Percentiles rank a stretch among this genome's conserved stretches.
Conservation (phyloP, 2,329 filamentous ascomycete genomes). For the Hypocrella siamensis region DNA sequence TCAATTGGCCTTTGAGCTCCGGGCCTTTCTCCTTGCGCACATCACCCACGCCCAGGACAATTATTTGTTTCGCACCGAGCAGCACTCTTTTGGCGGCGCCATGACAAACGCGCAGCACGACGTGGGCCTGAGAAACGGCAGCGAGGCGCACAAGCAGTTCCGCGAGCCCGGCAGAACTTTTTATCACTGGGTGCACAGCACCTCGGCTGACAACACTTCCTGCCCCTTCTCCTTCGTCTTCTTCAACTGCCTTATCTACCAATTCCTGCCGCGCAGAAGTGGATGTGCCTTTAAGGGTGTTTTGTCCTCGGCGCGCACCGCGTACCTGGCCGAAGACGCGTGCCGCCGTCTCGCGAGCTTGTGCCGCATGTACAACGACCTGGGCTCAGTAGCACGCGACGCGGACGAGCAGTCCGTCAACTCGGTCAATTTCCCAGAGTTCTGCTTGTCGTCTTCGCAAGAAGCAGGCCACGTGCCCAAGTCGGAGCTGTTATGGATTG, state of each 20-base stretch:
- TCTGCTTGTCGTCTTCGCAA: background rate
- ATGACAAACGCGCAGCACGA: background rate
- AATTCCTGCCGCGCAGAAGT: background rate
- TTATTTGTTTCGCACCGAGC: background rate
- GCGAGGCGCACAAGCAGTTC: background rate
- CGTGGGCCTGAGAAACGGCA: background rate
- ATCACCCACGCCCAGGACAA: background rate
- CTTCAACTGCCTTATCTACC: slow-evolving; percentile 2
- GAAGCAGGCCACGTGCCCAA: background rate
- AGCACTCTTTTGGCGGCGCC: background rate
- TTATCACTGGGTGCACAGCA: slow-evolving; percentile 6
- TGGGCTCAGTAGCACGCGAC: slow-evolving; percentile 5
- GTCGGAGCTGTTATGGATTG: background rate
- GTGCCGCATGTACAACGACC: slow-evolving; percentile 8
- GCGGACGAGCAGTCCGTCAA: slow-evolving; percentile 6
- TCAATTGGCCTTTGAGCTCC: background rate
- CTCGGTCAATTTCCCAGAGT: slow-evolving; percentile 7
- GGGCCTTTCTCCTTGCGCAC: background rate
- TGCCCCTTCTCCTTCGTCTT: slow-evolving; percentile 6
- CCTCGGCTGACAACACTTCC: slow-evolving; percentile 4
- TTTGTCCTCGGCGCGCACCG: slow-evolving; percentile 1
- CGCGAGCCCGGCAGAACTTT: slow-evolving; percentile 1
- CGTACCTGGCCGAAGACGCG: slow-evolving; percentile 4
- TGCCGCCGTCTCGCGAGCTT: slow-evolving; percentile 5
- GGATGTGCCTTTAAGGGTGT: slow-evolving; percentile 3